phyloP scores from a whole-genome alignment of 345 rosid species.

The Noccaea bulbosa region DNA sequence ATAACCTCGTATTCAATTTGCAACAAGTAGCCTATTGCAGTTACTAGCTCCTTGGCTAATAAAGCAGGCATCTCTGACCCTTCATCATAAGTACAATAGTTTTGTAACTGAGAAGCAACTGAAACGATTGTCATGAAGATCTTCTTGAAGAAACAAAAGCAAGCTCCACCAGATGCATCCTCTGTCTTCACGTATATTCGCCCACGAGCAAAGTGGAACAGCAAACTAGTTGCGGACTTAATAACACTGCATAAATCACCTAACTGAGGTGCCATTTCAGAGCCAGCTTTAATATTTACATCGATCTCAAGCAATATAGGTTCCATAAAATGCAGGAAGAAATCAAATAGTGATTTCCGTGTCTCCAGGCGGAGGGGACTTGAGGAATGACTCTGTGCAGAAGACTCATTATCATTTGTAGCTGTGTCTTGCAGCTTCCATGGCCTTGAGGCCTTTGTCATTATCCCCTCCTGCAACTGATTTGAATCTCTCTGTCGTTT shows the following conservation, averaged over 20 bases:
- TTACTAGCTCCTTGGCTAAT: constrained; percentile 65
- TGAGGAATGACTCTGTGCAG: constrained; percentile 47
- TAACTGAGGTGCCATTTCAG: constrained; percentile 47
- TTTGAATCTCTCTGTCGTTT: constrained; percentile 56
- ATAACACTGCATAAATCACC: constrained; percentile 54
- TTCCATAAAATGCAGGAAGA: constrained; percentile 83
- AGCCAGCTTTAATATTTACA: constrained; percentile 47
- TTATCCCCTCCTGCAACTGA: constrained; percentile 48
- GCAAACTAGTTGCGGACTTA: constrained; percentile 60
- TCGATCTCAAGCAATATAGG: constrained; percentile 68
- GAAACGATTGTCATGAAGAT: constrained; percentile 55
- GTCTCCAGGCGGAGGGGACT: constrained; percentile 61
- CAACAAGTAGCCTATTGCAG: constrained; percentile 61
- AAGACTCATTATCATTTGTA: constrained; percentile 39
- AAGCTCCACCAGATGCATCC: constrained; percentile 79
- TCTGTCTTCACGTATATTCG: constrained; percentile 71
- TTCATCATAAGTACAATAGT: constrained; percentile 36
- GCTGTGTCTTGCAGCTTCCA: constrained; percentile 32
- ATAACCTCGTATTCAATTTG: constrained; percentile 82
- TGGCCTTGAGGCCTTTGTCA: constrained; percentile 44
- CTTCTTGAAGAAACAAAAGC: constrained; percentile 68
- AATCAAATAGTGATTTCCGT: constrained; percentile 69
- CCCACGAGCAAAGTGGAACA: constrained; percentile 56
- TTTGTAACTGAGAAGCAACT: constrained; percentile 54
- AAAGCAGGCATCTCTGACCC: constrained; percentile 48